Evolutionary conservation across 441 rosid species (phyloP).

Genomic region (Erodium trifolium): DNA sequence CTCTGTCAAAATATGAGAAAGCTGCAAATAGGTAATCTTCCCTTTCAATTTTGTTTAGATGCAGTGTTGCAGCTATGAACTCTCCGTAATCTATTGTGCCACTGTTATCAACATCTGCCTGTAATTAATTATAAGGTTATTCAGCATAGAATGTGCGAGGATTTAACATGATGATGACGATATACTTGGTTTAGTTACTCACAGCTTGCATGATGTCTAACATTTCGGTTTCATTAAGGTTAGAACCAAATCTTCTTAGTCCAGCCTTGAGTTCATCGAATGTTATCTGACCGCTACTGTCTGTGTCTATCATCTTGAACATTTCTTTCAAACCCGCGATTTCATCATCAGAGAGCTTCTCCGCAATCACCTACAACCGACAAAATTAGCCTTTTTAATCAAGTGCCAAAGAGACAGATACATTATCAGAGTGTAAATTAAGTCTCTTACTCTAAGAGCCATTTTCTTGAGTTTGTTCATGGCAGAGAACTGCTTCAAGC

Average conservation of each 20-base stretch:
- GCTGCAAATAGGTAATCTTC: conserved; percentile 85
- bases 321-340: conserved; percentile 86
- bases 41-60: conserved; percentile 69
- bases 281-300: conserved; percentile 76
- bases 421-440: not conserved
- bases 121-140: conserved; percentile 9
- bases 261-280: conserved; percentile 81
- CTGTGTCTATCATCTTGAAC: conserved; percentile 95
- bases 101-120: conserved; percentile 93
- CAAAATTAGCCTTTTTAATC: not conserved
- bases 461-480: conserved; percentile 93
- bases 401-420: not conserved
- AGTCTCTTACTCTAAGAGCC: conserved; percentile 57
- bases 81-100: conserved; percentile 92
- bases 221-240: conserved; percentile 71
- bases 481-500: conserved; percentile 86
- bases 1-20: conserved; percentile 82
- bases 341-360: conserved; percentile 83
- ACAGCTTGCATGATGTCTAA: conserved; percentile 73
- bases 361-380: conserved; percentile 68
- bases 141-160: too few relatives aligned
- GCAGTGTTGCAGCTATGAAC: conserved; percentile 93
- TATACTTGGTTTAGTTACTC: conserved; percentile 22
- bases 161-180: not conserved
- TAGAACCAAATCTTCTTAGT: conserved; percentile 70